Conservation (phyloP, 1,139 yeast genomes). For the Blastobotrys arbuscula region DNA sequence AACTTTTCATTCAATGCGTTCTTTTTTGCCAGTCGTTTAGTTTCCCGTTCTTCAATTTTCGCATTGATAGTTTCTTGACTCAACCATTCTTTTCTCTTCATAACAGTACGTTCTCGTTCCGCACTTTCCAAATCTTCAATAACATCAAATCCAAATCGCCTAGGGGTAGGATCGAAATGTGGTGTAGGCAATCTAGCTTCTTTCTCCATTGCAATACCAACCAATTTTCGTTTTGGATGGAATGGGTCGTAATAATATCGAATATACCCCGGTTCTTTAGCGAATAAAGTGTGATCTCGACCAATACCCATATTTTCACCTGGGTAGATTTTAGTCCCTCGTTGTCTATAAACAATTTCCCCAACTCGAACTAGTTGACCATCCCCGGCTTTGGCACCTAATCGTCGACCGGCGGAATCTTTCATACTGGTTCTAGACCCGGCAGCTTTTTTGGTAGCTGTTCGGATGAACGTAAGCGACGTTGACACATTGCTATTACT, state of each 20-base stretch:
- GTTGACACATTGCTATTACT: background rate
- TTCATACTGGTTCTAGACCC: constrained; percentile 91
- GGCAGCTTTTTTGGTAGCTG: constrained; percentile 89
- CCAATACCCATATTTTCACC: constrained; percentile 89
- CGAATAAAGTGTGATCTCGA: constrained; percentile 87
- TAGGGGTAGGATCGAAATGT: constrained; percentile 77
- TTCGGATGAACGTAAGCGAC: constrained; percentile 48
- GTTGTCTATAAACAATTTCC: constrained; percentile 87
- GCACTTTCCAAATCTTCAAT: constrained; percentile 50
- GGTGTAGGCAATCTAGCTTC: constrained; percentile 72
- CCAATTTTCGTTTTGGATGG: constrained; percentile 87
- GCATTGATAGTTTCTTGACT: constrained; percentile 48
- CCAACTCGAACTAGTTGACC: constrained; percentile 66
- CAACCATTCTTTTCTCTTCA: constrained; percentile 59
- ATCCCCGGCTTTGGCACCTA: constrained; percentile 86
- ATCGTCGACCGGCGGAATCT: constrained; percentile 91
- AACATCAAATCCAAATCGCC: constrained; percentile 74
- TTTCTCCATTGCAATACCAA: constrained; percentile 73
- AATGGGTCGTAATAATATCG: constrained; percentile 93
- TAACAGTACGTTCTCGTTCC: constrained; percentile 48
- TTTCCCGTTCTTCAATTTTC: constrained; percentile 38
- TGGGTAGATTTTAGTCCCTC: constrained; percentile 95
- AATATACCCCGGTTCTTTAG: constrained; percentile 89
- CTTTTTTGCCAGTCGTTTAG: constrained; percentile 34
- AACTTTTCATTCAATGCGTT: constrained; percentile 27